These are phyloP conservation scores for Diaporthe sp. DNA, from an alignment of 2,329 filamentous ascomycete genomes.

Conservation along the genomic window DNA sequence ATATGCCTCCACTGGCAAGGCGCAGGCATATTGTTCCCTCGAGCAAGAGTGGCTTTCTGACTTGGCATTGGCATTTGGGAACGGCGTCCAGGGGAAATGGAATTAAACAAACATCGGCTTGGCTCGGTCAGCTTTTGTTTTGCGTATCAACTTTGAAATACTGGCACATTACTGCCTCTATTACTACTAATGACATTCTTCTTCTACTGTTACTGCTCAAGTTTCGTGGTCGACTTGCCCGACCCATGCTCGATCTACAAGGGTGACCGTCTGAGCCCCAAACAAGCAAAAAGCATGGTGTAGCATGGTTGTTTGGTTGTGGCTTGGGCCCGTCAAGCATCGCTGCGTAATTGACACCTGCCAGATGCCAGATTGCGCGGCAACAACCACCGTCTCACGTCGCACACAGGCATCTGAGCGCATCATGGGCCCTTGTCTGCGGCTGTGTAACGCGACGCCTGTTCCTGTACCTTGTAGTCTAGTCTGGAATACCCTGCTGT, in stretches of 20 bases:
- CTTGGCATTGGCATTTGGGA: conserved; percentile 29
- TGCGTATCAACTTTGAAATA: conserved; percentile 19
- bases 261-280: not conserved
- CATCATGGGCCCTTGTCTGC: not conserved
- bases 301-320: not conserved
- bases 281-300: not conserved
- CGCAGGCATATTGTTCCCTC: conserved; percentile 17
- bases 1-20: conserved; percentile 32
- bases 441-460: conserved; percentile 6
- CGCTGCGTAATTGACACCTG: conserved; percentile 26
- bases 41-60: conserved; percentile 29
- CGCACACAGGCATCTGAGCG: conserved; percentile 3
- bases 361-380: conserved; percentile 25
- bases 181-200: conserved; percentile 22
- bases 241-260: not conserved
- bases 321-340: conserved; percentile 9
- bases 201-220: not conserved
- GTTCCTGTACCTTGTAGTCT: not conserved
- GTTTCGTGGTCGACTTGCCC: not conserved
- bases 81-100: conserved; percentile 22
- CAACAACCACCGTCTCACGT: not conserved
- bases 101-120: conserved; percentile 9
- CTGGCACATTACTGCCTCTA: conserved; percentile 14
- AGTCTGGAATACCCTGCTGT: not conserved
- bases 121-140: conserved; percentile 1